These are phyloP conservation scores for Bryoerythrophyllum caledonicum DNA, from an alignment of 225 moss, liverwort and hornwort genomes.

Conservation along the genomic window DNA sequence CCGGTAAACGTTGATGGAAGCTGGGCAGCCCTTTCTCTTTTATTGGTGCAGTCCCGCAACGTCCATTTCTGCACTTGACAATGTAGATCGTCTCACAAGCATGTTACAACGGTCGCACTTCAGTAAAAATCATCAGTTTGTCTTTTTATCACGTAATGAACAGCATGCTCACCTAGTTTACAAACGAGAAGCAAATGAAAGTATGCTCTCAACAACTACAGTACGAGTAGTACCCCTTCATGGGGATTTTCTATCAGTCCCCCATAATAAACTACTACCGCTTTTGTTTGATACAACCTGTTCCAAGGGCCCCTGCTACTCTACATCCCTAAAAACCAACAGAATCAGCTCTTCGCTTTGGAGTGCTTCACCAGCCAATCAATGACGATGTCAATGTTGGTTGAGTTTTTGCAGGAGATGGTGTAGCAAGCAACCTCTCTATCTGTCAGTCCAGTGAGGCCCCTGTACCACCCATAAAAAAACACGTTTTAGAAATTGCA, in stretches of 20 bases:
- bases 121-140: neutral
- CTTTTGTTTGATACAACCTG: slow-evolving; percentile 10
- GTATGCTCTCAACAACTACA: slow-evolving; percentile 16
- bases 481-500: slow-evolving; percentile 1
- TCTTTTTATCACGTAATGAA: slow-evolving; percentile 2
- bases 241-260: slow-evolving; percentile 2
- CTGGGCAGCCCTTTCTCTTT: too few relatives aligned
- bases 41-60: neutral
- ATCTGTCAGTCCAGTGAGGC: slow-evolving; percentile 59
- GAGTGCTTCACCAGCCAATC: slow-evolving; percentile 97
- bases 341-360: slow-evolving; percentile 74
- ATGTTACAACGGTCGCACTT: neutral
- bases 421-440: slow-evolving; percentile 89
- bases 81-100: neutral
- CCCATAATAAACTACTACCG: neutral
- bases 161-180: slow-evolving; percentile 31
- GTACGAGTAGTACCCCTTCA: neutral
- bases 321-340: slow-evolving; percentile 15
- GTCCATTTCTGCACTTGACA: neutral
- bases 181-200: slow-evolving; percentile 28
- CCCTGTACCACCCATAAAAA: slow-evolving; percentile 51
- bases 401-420: slow-evolving; percentile 90
- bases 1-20: neutral
- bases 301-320: slow-evolving; percentile 26
- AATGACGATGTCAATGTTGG: slow-evolving; percentile 84